Evolutionary conservation across 2,329 filamentous ascomycete species (phyloP), one percentile per base, ranked within the genome.

Genomic region (Aspergillus melleus): DNA sequence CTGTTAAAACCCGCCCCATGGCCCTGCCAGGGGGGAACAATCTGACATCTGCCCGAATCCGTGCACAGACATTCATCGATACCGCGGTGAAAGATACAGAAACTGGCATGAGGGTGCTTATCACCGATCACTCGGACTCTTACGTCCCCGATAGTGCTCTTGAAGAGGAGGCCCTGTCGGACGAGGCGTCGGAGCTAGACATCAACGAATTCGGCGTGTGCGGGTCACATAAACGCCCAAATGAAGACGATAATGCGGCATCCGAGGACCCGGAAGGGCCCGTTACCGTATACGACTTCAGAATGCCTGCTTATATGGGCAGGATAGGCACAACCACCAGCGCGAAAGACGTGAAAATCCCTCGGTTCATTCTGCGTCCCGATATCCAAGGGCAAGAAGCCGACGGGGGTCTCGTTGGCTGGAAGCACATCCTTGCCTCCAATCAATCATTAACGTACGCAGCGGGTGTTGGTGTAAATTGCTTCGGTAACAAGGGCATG

Each of bases 21-120:
- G 77, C 76, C 10, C 66, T 79, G 12, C 77, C 77, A 2, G 70
- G 71, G 6, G 77, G 76, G 10, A 80, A 79, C 52, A 80, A 79
- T 52, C 55, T 80, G 61, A 78, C 73, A 2, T 78, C 74, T 4
- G 76, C 78, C 16, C 76, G 78, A 10, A 78, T 80, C 46, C 76
- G 79, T 20, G 78, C 78, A 2, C 77, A 79, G 57, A 77, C 73
- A 4, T 79, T 79, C 42, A 79, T 80, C 20, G 77, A 80, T 29
- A 77, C 75, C 69, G 74, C 75, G 2, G 69, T 70, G 5, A 79
- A 76, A 62, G 75, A 78, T 50, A 74, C 69, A 2, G 76, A 79
- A 56, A 68, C 68, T 3, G 77, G 76, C 20, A 74, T 79, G 69
- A 72, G 67, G 36, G 71, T 79, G 6, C 56, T 79, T 19, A 73